Percentiles rank a stretch among this genome's conserved stretches.
Conservation (phyloP, 192 early-diverging fungal genomes). For the Lunasporangiospora selenospora region DNA sequence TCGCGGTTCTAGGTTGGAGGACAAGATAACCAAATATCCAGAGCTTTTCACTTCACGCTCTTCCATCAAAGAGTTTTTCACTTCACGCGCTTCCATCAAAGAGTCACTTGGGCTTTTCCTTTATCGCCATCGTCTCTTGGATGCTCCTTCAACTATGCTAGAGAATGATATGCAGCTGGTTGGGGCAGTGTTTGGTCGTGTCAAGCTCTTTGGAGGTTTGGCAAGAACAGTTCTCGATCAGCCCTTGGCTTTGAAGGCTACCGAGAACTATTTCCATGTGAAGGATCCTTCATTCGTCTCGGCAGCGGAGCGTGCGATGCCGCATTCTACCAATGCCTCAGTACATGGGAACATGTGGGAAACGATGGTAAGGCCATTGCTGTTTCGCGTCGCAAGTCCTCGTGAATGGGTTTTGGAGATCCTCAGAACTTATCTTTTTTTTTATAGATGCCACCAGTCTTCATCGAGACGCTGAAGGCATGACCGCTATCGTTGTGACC, state of each 20-base stretch:
- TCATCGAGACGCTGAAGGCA: no score
- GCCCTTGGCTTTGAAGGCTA: background rate
- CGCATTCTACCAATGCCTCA: conserved; percentile 2
- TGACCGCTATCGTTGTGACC: no score
- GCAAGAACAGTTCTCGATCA: background rate
- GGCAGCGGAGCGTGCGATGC: conserved; percentile 6
- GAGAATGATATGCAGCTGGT: no score
- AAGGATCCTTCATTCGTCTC: conserved; percentile 2
- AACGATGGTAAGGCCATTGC: no score
- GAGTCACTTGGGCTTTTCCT: conserved; percentile 2
- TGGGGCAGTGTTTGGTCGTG: conserved; percentile 12
- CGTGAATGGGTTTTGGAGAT: no score
- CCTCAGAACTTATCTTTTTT: no score
- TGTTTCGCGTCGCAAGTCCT: no score
- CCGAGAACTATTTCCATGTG: conserved; percentile 9
- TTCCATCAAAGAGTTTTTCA: no score
- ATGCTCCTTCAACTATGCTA: background rate
- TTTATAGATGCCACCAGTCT: no score
- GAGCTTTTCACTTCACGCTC: conserved; percentile 8
- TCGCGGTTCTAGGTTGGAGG: no score
- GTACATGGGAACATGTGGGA: conserved; percentile 13
- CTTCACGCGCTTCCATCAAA: no score
- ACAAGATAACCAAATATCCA: background rate
- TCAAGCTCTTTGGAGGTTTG: conserved; percentile 8
- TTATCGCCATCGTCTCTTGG: conserved; percentile 1